Conservation (phyloP, 768 basidiomycete species). For the Holtermanniella nyarrowii region DNA sequence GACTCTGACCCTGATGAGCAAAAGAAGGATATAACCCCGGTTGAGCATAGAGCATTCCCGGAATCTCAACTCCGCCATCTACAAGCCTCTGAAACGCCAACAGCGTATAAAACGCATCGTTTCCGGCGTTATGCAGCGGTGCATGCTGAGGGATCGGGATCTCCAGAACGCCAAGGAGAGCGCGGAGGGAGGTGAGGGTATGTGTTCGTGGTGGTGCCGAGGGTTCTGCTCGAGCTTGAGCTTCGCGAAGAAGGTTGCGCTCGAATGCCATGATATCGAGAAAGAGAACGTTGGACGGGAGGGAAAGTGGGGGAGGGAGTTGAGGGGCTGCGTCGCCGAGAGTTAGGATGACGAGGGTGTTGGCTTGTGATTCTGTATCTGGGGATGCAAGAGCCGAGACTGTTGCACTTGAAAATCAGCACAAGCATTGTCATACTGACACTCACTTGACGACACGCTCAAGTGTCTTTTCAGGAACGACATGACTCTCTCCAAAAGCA, state of each 20-base stretch:
- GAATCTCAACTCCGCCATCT: slow-evolving; percentile 33
- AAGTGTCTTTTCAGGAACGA: slow-evolving; percentile 28
- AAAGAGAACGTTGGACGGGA: slow-evolving; percentile 34
- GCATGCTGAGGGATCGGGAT: slow-evolving; percentile 29
- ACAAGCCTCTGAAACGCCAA: slow-evolving; percentile 37
- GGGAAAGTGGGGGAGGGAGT: slow-evolving; percentile 23
- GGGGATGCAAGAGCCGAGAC: slow-evolving; percentile 33
- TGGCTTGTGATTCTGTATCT: slow-evolving; percentile 29
- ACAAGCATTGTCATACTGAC: too few species aligned
- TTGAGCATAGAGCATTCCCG: slow-evolving; percentile 17
- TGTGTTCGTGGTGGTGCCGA: slow-evolving; percentile 18
- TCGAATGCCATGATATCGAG: slow-evolving; percentile 36
- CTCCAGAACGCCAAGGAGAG: slow-evolving; percentile 27
- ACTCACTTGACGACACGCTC: slow-evolving; percentile 38
- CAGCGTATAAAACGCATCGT: slow-evolving; percentile 38
- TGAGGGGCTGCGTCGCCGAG: slow-evolving; percentile 20
- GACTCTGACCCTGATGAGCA: too few species aligned
- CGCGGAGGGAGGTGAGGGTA: slow-evolving; percentile 23
- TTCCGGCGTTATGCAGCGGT: slow-evolving; percentile 38
- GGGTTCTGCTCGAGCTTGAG: slow-evolving; percentile 7
- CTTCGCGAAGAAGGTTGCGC: slow-evolving; percentile 27
- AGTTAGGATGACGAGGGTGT: slow-evolving; percentile 34
- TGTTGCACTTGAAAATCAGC: slow-evolving; percentile 24
- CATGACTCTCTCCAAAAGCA: slow-evolving; percentile 33
- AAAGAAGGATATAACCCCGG: too few species aligned